Evolutionary conservation across 331 rosid species (phyloP).

Genomic region (Rosa hybrid): DNA sequence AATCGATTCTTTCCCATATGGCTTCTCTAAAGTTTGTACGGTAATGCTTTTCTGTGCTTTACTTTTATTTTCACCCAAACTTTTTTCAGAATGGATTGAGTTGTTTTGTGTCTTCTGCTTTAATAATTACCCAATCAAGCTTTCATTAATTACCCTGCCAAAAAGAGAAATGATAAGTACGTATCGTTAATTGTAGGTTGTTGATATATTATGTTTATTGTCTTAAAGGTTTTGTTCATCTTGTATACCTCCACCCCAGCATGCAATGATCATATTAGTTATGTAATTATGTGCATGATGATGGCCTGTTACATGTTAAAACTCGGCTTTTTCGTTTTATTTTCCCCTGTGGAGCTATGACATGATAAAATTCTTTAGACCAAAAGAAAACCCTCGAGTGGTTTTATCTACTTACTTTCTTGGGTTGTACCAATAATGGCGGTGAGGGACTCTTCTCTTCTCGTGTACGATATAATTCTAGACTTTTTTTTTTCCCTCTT

Average conservation of each 20-base stretch:
- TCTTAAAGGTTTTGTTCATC: not conserved
- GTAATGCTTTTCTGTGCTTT: slow-evolving; percentile 2
- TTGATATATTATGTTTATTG: not conserved
- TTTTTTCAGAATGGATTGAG: too few relatives aligned
- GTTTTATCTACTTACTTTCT: not conserved
- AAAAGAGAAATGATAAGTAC: too few relatives aligned
- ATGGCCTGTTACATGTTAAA: not conserved
- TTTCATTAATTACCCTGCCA: not conserved
- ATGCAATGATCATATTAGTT: not conserved
- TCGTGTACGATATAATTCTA: too few relatives aligned
- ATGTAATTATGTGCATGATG: not conserved
- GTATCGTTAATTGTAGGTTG: not conserved
- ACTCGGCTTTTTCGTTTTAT: too few relatives aligned
- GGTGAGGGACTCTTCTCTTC: too few relatives aligned
- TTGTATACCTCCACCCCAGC: not conserved
- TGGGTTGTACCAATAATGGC: not conserved
- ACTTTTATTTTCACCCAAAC: not conserved
- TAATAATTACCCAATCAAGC: too few relatives aligned
- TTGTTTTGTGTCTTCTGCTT: too few relatives aligned
- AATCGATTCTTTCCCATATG: slow-evolving; percentile 90
- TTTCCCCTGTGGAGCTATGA: not conserved
- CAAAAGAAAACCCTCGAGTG: not conserved
- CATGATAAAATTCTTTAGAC: not conserved
- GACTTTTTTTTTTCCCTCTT: too few relatives aligned
- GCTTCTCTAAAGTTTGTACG: slow-evolving; percentile 91